phyloP scores from a whole-genome alignment of 2,329 filamentous ascomycete species.

The Colletotrichum salicis region DNA sequence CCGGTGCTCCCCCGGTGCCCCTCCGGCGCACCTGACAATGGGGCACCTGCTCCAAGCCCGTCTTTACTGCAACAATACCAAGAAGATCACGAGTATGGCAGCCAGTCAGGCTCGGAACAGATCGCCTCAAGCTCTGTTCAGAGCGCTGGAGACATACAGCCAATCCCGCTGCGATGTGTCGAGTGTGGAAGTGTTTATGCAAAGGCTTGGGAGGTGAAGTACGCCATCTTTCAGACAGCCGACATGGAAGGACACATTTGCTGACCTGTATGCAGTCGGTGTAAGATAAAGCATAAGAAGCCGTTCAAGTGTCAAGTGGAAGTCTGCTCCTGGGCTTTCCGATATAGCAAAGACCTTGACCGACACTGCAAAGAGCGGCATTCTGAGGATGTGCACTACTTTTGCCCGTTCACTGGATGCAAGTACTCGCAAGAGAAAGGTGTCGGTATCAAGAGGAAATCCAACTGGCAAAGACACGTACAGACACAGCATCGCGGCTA shows the following conservation, averaged over 20 bases:
- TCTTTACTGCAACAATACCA: slow-evolving; percentile 18
- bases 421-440: not conserved
- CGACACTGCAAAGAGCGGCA: slow-evolving; percentile 12
- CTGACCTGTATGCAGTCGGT: not conserved
- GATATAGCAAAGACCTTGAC: slow-evolving; percentile 21
- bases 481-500: not conserved
- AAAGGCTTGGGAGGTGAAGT: not conserved
- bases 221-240: not conserved
- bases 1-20: too few relatives aligned
- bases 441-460: not conserved
- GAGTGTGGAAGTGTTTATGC: not conserved
- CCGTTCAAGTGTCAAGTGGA: slow-evolving; percentile 20
- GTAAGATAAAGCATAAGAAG: not conserved
- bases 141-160: not conserved
- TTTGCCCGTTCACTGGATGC: slow-evolving; percentile 21
- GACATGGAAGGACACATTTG: not conserved
- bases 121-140: not conserved
- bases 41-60: not conserved
- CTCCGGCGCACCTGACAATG: too few relatives aligned
- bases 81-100: not conserved
- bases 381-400: slow-evolving; percentile 1
- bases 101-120: not conserved
- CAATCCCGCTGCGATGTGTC: not conserved
- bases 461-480: slow-evolving; percentile 6
- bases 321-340: slow-evolving; percentile 18